phyloP scores from a whole-genome alignment of 1,284 basidiomycete genomes.

The Apiotrichum siamense region DNA sequence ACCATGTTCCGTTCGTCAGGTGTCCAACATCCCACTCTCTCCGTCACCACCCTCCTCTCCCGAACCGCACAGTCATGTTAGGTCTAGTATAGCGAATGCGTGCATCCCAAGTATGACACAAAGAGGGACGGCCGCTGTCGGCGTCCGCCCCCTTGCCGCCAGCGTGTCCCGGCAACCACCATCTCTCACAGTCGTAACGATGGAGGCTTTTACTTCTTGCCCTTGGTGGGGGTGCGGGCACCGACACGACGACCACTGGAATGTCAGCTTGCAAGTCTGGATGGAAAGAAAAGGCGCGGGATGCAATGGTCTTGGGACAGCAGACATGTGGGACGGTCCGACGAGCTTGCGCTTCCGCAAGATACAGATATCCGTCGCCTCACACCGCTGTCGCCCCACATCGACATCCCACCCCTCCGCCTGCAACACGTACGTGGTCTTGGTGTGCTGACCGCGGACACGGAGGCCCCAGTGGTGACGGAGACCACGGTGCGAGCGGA shows the following conservation, averaged over 20 bases:
- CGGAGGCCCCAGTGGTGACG: slow-evolving; percentile 95
- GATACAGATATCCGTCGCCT: too few species aligned
- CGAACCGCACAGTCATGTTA: not conserved
- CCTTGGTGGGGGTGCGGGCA: slow-evolving; percentile 21
- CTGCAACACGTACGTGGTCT: slow-evolving; percentile 66
- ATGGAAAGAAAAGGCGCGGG: too few species aligned
- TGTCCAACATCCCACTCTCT: too few species aligned
- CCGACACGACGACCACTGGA: slow-evolving; percentile 21
- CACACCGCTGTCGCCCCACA: not conserved
- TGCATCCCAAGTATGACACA: slow-evolving; percentile 8
- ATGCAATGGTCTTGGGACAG: too few species aligned
- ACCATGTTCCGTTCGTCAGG: too few species aligned
- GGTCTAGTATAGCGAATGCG: slow-evolving; percentile 4
- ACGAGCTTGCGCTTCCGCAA: too few species aligned
- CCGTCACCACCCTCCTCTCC: too few species aligned
- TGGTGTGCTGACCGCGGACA: slow-evolving; percentile 97
- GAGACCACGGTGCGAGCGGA: slow-evolving; percentile 95
- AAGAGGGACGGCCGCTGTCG: not conserved
- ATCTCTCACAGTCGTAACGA: slow-evolving; percentile 1
- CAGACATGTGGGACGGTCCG: too few species aligned
- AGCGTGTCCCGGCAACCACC: not conserved
- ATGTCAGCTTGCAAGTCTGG: not conserved
- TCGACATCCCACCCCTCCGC: too few species aligned
- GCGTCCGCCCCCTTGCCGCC: slow-evolving; percentile 3
- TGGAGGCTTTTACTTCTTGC: slow-evolving; percentile 23